phyloP scores from a whole-genome alignment of 345 rosid genomes.

The Eucalyptus cloeziana region DNA sequence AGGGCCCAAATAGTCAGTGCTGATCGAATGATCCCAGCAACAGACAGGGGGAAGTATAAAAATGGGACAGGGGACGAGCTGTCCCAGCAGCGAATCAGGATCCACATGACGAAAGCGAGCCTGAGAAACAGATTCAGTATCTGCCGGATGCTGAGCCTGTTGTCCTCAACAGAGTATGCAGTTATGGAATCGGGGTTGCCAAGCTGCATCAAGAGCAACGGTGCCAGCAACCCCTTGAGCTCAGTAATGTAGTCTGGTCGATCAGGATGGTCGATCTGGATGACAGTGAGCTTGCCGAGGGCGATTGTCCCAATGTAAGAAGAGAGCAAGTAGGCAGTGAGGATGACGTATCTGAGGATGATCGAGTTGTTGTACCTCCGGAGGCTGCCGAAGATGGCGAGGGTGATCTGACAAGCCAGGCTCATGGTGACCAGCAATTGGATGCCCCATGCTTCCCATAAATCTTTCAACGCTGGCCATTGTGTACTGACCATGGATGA shows the following conservation, averaged over 20 bases:
- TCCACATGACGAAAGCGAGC: not conserved
- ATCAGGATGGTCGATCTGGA: not conserved
- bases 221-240: constrained; percentile 4
- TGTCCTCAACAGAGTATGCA: constrained; percentile 8
- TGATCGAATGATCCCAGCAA: not conserved
- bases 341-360: not conserved
- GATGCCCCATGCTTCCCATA: constrained; percentile 9
- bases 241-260: not conserved
- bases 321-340: constrained; percentile 2
- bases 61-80: not conserved
- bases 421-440: not conserved
- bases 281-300: constrained; percentile 8
- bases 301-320: constrained; percentile 1
- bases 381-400: not conserved
- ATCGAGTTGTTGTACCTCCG: not conserved
- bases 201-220: constrained; percentile 3
- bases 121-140: not conserved
- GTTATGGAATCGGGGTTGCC: constrained; percentile 7
- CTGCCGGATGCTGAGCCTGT: constrained; percentile 1
- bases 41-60: not conserved
- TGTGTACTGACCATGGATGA: not conserved
- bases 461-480: not conserved
- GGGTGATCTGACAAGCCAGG: not conserved
- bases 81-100: not conserved
- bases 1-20: not conserved